These are phyloP conservation scores for Gracilariopsis chorda DNA, from an alignment of 23 red algal species.

Conservation along the genomic window DNA sequence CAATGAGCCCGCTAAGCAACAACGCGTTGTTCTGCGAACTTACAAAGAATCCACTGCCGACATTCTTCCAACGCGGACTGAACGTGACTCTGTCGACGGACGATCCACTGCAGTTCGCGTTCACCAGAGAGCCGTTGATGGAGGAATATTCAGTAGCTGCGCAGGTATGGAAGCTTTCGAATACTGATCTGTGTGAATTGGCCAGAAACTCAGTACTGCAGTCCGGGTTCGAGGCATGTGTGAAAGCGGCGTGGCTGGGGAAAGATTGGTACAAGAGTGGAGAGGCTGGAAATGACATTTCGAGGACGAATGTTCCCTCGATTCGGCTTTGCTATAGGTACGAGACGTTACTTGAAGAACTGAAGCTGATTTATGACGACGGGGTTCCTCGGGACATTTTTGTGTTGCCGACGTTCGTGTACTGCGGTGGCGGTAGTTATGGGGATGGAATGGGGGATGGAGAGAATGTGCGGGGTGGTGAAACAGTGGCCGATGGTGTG, in stretches of 20 bases:
- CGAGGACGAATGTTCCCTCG: conserved; percentile 84
- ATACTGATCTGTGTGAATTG: conserved; percentile 87
- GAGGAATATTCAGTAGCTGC: conserved; percentile 96
- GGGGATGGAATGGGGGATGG: no score
- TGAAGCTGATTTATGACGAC: conserved; percentile 61
- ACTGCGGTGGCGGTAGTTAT: neutral
- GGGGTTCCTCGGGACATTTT: conserved; percentile 31
- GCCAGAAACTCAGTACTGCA: conserved; percentile 96
- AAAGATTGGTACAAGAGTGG: conserved; percentile 56
- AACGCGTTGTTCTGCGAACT: conserved; percentile 90
- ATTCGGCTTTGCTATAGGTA: conserved; percentile 81
- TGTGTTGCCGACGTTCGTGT: conserved; percentile 53
- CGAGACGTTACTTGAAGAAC: conserved; percentile 83
- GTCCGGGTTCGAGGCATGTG: conserved; percentile 91
- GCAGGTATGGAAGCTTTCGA: conserved; percentile 85
- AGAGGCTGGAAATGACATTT: conserved; percentile 78
- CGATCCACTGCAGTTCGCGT: conserved; percentile 92
- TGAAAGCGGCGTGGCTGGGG: conserved; percentile 87
- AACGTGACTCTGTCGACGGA: conserved; percentile 92
- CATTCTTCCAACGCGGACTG: conserved; percentile 77
- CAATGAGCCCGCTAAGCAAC: conserved; percentile 95
- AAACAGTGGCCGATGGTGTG: no score
- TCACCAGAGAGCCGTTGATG: conserved; percentile 94
- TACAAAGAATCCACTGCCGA: conserved; percentile 69
- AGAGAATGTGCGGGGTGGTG: no score